A percentile compares a stretch with the other conserved stretches of the same genome.
Evolutionary conservation across 352 stramenopile species (phyloP).

Genomic region (Aphanomyces astaci): DNA sequence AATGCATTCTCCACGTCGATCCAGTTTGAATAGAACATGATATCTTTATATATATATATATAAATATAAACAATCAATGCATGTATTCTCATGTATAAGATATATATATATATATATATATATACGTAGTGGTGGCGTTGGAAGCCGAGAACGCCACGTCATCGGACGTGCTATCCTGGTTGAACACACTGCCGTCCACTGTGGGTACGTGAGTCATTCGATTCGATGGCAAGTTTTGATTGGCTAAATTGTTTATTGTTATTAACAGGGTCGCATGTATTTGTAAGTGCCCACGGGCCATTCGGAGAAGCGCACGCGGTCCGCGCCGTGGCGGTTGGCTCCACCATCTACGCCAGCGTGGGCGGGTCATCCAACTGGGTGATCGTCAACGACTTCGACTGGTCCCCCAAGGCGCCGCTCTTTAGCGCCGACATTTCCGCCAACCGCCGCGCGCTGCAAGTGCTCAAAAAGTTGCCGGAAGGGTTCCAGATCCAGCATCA

Average conservation of each 20-base stretch:
- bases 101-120: no score
- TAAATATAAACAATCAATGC: no score
- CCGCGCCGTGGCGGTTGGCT: neutral
- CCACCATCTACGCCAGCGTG: neutral
- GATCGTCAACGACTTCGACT: slow-evolving; percentile 45
- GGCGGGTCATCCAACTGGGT: slow-evolving; percentile 41
- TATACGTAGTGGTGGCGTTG: no score
- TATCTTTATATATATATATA: no score
- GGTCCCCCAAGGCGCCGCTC: slow-evolving; percentile 49
- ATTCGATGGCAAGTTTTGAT: no score
- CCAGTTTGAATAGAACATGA: no score
- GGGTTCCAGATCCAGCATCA: slow-evolving; percentile 77
- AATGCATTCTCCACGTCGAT: no score
- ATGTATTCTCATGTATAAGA: no score
- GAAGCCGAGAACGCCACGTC: no score
- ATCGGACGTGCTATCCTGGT: neutral
- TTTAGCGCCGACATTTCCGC: slow-evolving; percentile 33
- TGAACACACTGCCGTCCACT: neutral
- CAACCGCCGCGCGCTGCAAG: slow-evolving; percentile 42
- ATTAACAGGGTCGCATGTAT: slow-evolving; percentile 36
- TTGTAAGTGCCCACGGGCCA: slow-evolving; percentile 45
- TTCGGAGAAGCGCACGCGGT: slow-evolving; percentile 35
- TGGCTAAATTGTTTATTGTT: slow-evolving; percentile 7
- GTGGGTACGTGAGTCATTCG: neutral
- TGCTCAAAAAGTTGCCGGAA: slow-evolving; percentile 51